Base-by-base conservation (phyloP, 2,329 filamentous ascomycete genomes). In the Madurella fahalii region DNA sequence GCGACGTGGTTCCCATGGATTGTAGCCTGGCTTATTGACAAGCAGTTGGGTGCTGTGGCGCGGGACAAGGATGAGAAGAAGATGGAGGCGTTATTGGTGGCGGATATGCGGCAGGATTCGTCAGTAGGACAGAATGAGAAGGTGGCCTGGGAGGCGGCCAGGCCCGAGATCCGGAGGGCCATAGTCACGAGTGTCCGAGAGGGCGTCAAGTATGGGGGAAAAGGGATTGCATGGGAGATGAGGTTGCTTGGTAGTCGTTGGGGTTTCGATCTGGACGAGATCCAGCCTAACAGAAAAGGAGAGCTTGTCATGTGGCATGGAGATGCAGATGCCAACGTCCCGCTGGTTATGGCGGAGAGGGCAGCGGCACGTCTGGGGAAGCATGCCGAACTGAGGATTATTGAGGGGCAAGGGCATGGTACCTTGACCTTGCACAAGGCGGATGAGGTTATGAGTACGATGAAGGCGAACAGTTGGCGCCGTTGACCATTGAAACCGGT, bases 301-400 rank as follows among this genome's bases (percentile, higher is more conserved):
- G 25, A 51, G 12, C 34, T 55, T n/a, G 43, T 51, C 17, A 32
- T 51, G 47, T 55, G 47, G 53, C 47, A 55, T 34, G 53, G 53
- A 39, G 40, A 55, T 17, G 2, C 40, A 9, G 53, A 55, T 13
- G 48, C 40, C 17, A 55, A 55, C 13, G 53, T 55, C 16, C 47
- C 47, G 9, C 15, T 55, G 2, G 32, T 4, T 4, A 51, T 55
- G 53, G 53, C 48, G 13, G 30, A 47, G 17, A 51, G 42, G 42
- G 53, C 41, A 7, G 39, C 30, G 5, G 34, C 16, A 12, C 41
- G 18, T 11, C 46, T 54, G 11, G 52, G 52, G 15, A 2, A 32
- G 4, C 11, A 40, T 30, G 41, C 41, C 2, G 34, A 50, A 20
- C 17, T 54, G 8, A 54, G 47, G n/a, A 13, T 42, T 3, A 32